Evolutionary conservation across 202 grass and related monocot genomes (phyloP).

Genomic region (Panicum virgatum): DNA sequence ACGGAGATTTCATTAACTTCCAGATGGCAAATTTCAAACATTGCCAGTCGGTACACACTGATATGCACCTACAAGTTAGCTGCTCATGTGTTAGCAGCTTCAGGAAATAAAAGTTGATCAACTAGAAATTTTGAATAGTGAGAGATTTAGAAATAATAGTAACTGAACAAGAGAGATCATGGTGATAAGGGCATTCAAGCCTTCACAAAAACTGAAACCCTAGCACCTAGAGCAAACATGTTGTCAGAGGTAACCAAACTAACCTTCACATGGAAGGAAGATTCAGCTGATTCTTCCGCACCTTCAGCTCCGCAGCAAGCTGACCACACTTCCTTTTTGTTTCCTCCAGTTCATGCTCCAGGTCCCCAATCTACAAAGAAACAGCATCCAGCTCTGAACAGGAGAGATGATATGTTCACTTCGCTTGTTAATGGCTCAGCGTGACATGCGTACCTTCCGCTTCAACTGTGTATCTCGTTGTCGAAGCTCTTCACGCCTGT

Average conservation of each 20-base stretch:
- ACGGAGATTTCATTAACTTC: too few species aligned
- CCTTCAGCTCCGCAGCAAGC: slow-evolving; percentile 52
- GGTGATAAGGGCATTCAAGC: slow-evolving; percentile 10
- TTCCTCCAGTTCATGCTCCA: slow-evolving; percentile 83
- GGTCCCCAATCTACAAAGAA: slow-evolving; percentile 55
- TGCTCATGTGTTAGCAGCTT: too few species aligned
- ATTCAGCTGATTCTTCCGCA: slow-evolving; percentile 32
- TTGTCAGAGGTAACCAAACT: slow-evolving; percentile 12
- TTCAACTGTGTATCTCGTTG: slow-evolving; percentile 61
- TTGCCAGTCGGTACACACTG: too few species aligned
- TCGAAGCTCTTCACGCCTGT: slow-evolving; percentile 73
- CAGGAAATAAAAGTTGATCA: neutral
- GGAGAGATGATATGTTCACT: neutral
- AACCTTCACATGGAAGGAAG: slow-evolving; percentile 44
- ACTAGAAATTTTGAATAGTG: neutral
- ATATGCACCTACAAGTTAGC: too few species aligned
- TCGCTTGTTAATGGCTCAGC: neutral
- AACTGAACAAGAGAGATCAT: neutral
- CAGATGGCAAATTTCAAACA: too few species aligned
- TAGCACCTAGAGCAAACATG: neutral
- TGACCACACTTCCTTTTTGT: slow-evolving; percentile 64
- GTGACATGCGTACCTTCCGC: slow-evolving; percentile 56
- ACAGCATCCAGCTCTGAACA: slow-evolving; percentile 32
- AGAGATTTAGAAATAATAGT: neutral
- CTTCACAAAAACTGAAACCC: slow-evolving; percentile 1